These are phyloP conservation scores for Sanguinoderma infundibulare DNA, from an alignment of 1,284 basidiomycete genomes.

Conservation along the genomic window DNA sequence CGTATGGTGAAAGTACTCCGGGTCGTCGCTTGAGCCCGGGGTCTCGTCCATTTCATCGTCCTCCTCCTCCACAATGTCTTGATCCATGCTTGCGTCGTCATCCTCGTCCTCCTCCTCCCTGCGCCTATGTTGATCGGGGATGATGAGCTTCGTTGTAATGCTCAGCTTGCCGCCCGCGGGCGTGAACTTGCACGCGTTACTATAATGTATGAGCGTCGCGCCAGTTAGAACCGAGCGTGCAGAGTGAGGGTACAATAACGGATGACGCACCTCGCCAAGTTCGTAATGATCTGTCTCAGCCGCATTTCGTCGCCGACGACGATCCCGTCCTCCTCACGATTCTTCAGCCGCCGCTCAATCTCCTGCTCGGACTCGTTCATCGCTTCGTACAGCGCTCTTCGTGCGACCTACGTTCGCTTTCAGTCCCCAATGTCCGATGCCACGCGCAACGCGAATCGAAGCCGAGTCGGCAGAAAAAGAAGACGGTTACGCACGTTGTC, in stretches of 20 bases:
- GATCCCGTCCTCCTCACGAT: constrained; percentile 60
- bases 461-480: neutral
- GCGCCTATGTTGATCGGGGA: constrained; percentile 37
- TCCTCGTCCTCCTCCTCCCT: constrained; percentile 14
- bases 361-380: constrained; percentile 49
- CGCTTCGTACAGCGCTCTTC: constrained; percentile 60
- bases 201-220: constrained; percentile 30
- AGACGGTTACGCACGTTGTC: constrained; percentile 55
- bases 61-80: neutral
- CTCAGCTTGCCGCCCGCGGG: constrained; percentile 69
- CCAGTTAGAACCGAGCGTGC: neutral
- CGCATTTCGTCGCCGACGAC: constrained; percentile 84
- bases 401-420: constrained; percentile 47
- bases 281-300: constrained; percentile 79
- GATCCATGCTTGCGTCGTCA: neutral
- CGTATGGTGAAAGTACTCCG: constrained; percentile 33
- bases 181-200: constrained; percentile 84
- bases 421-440: no score
- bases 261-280: constrained; percentile 66
- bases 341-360: constrained; percentile 44
- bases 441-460: no score
- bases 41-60: neutral
- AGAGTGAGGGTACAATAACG: neutral
- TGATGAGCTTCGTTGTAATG: constrained; percentile 62
- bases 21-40: no score